phyloP scores from a whole-genome alignment of 2,329 filamentous ascomycete species.

The Lithohypha guttulata region DNA sequence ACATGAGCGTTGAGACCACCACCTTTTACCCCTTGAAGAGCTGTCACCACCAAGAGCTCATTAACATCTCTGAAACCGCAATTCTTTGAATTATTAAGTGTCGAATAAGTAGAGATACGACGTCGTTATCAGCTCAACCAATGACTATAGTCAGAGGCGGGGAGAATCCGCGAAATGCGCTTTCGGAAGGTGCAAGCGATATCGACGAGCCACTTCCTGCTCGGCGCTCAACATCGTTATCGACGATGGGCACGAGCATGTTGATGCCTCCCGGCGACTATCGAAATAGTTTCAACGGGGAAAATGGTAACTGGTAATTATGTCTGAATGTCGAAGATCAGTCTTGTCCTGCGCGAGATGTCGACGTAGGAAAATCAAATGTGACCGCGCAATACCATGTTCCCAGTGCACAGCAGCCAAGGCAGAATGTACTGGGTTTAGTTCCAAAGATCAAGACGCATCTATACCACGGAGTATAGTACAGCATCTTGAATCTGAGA shows the following conservation, averaged over 20 bases:
- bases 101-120: too few relatives aligned
- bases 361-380: conserved; percentile 23
- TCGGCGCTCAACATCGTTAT: too few relatives aligned
- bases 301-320: too few relatives aligned
- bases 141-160: conserved; percentile 4
- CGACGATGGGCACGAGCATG: too few relatives aligned
- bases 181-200: conserved; percentile 7
- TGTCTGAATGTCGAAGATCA: conserved; percentile 22
- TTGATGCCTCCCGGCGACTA: too few relatives aligned
- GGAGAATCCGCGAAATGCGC: conserved; percentile 7
- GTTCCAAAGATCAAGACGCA: conserved; percentile 22
- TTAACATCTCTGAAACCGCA: too few relatives aligned
- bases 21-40: too few relatives aligned
- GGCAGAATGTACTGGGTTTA: conserved; percentile 24
- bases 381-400: conserved; percentile 24
- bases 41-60: too few relatives aligned
- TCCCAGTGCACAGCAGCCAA: conserved; percentile 24
- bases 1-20: conserved; percentile 5
- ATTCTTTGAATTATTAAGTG: too few relatives aligned
- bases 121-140: background rate
- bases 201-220: too few relatives aligned
- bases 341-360: conserved; percentile 23
- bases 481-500: conserved; percentile 27
- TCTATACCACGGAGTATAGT: conserved; percentile 27
- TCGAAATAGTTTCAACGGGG: too few relatives aligned